These are phyloP conservation scores for Sclerospora graminicola DNA, from an alignment of 352 stramenopile species.

Conservation along the genomic window DNA sequence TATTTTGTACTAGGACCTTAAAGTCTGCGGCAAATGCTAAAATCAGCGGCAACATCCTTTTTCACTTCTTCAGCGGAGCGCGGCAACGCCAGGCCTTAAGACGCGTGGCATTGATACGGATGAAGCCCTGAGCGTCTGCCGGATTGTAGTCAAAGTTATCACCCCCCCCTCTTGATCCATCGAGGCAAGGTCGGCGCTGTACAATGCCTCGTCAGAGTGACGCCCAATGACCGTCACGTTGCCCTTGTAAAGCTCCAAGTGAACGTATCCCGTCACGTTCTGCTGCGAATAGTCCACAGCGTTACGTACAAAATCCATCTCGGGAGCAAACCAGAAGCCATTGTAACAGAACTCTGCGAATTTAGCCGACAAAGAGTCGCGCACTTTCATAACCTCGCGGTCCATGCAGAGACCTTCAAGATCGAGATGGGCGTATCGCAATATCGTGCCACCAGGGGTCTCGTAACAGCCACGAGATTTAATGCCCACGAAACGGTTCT, in stretches of 20 bases:
- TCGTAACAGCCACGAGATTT: constrained; percentile 99
- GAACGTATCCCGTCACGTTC: constrained; percentile 90
- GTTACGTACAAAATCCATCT: constrained; percentile 97
- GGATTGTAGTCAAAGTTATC: constrained; percentile 97
- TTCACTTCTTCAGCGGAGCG: constrained; percentile 36
- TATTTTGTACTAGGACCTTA: no score
- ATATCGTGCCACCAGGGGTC: constrained; percentile 93
- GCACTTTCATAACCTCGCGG: constrained; percentile 92
- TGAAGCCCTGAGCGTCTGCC: constrained; percentile 96
- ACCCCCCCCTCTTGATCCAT: constrained; percentile 98
- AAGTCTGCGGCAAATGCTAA: no score
- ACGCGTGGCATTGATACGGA: constrained; percentile 96
- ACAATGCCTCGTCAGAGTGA: constrained; percentile 89
- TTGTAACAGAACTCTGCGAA: constrained; percentile 98
- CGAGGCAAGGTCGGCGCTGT: constrained; percentile 94
- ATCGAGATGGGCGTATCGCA: constrained; percentile 81
- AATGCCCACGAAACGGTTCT: constrained; percentile 99
- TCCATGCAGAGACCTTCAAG: constrained; percentile 96
- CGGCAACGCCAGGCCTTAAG: constrained; percentile 90
- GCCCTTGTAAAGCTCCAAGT: constrained; percentile 97
- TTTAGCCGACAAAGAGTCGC: constrained; percentile 90
- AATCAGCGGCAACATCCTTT: no score
- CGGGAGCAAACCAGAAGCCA: constrained; percentile 98
- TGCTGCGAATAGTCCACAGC: constrained; percentile 92
- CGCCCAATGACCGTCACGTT: constrained; percentile 93